Conservation (phyloP, 2,329 filamentous ascomycete genomes). For the Pestalotiopsis sp. region DNA sequence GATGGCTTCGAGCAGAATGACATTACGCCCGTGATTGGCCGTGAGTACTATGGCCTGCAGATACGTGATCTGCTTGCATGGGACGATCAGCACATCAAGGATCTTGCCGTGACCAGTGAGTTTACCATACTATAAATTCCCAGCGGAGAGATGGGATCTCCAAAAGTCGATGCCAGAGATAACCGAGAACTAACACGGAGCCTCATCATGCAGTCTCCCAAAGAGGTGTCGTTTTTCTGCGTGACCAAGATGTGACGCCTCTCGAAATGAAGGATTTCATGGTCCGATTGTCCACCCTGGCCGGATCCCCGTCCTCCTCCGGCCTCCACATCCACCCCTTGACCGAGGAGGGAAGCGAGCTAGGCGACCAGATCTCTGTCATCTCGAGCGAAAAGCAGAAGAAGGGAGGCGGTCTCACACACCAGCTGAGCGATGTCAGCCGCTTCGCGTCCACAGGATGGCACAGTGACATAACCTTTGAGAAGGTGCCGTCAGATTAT, state of each 20-base stretch:
- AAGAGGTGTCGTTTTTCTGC: slow-evolving; percentile 53
- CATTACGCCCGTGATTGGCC: slow-evolving; percentile 35
- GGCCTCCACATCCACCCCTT: slow-evolving; percentile 58
- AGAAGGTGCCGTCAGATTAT: slow-evolving; percentile 55
- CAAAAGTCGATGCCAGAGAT: background rate
- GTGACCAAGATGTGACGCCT: slow-evolving; percentile 48
- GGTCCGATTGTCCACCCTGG: slow-evolving; percentile 43
- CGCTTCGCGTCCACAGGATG: slow-evolving; percentile 50
- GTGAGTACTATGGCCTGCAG: slow-evolving; percentile 35
- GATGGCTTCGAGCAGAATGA: slow-evolving; percentile 40
- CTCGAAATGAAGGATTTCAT: slow-evolving; percentile 48
- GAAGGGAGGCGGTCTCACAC: slow-evolving; percentile 54
- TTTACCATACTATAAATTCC: slow-evolving; percentile 1
- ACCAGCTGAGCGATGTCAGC: slow-evolving; percentile 52
- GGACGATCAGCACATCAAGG: slow-evolving; percentile 21
- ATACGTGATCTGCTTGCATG: slow-evolving; percentile 30
- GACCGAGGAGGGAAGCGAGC: slow-evolving; percentile 53
- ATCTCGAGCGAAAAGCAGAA: slow-evolving; percentile 59
- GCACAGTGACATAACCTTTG: slow-evolving; percentile 59
- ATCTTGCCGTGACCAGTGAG: slow-evolving; percentile 31
- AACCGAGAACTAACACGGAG: background rate
- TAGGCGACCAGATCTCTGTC: slow-evolving; percentile 58
- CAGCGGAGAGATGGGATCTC: background rate
- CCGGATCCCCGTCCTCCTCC: slow-evolving; percentile 50
- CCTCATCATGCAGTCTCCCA: slow-evolving; percentile 39